Evolutionary conservation across 1,139 yeast genomes (phyloP), one percentile per base, ranked within the genome.

Genomic region (Ogataea hybrid): DNA sequence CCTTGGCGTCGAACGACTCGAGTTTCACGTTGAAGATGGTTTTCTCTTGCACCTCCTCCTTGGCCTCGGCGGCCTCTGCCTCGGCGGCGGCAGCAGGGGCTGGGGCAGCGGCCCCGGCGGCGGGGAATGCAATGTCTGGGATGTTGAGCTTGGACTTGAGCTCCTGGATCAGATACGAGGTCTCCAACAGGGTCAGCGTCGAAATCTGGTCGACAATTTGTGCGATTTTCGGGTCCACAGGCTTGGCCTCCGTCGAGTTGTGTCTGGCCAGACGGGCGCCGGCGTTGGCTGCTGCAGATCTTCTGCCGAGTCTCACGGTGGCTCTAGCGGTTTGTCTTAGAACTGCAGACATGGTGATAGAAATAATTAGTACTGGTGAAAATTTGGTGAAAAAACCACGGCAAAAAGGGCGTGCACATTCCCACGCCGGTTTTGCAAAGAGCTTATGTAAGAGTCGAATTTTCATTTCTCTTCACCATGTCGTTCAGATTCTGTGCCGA

Each of bases 401-500:
- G 36, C 40, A 28, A 37, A 31, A 37, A 23, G 8, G 40, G 14
- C 40, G 40, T 29, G 40, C 28, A 25, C 29, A 17, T 11, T 5
- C 22, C 12, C 25, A 7, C 18, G 20, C 7, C 31, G 18, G 18
- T 28, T 35, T 27, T 22, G 25, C 20, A 14, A 23, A 11, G 6
- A 28, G 37, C 37, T 34, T 34, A 34, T 27, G 31, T 34, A 34
- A 34, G 37, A 17, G 25, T 5, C 15, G 18, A 23, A 28, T 29
- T 30, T 37, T 36, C 29, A 22, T 36, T 36, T 30, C 22, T 18
- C 32, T 30, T n/a, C 31, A 17, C 28, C 36, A 87, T 85, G 96
- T 86, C 96, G 34, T 89, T 89, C 67, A 77, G 95, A 62, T 89
- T 89, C 69, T 89, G 97, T 64, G 84, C 92, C 53, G 95, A 87